Conservation (phyloP, 306 rosid species). For the Inga laurina region DNA sequence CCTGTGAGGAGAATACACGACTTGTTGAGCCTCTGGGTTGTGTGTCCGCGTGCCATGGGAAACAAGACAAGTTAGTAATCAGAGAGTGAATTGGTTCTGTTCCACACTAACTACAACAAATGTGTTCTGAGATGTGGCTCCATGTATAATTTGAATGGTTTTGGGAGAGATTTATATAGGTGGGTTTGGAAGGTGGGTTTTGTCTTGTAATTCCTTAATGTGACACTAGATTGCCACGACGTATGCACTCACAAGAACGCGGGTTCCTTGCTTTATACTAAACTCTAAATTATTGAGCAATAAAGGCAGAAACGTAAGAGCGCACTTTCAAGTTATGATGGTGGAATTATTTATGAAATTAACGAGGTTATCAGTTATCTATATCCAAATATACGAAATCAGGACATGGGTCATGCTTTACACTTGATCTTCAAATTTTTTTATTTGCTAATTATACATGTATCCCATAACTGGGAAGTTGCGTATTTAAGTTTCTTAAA, state of each 20-base stretch:
- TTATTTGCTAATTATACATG: neutral
- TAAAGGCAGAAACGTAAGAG: neutral
- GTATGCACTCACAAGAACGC: neutral
- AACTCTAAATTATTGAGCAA: neutral
- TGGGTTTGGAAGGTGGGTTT: slow-evolving; percentile 4
- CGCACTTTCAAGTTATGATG: slow-evolving; percentile 28
- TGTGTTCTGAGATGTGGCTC: neutral
- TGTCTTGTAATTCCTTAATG: slow-evolving; percentile 44
- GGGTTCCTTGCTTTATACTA: neutral
- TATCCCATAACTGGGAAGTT: neutral
- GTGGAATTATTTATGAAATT: slow-evolving; percentile 21
- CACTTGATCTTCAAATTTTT: slow-evolving; percentile 29
- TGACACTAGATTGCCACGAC: slow-evolving; percentile 57
- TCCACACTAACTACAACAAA: neutral
- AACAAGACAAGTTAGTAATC: neutral
- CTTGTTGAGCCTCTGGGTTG: slow-evolving; percentile 47
- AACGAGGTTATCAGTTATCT: neutral
- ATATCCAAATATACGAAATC: neutral
- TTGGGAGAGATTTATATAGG: neutral
- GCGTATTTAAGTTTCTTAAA: neutral
- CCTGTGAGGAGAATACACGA: slow-evolving; percentile 92
- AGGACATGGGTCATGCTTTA: slow-evolving; percentile 39
- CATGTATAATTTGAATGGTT: neutral
- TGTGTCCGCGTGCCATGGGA: slow-evolving; percentile 21
- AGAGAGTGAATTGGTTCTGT: neutral